A percentile compares a stretch with the other conserved stretches of the same genome.
These are phyloP conservation scores for Penicillium cataractarum DNA, from an alignment of 495 filamentous ascomycete genomes.

Conservation along the genomic window DNA sequence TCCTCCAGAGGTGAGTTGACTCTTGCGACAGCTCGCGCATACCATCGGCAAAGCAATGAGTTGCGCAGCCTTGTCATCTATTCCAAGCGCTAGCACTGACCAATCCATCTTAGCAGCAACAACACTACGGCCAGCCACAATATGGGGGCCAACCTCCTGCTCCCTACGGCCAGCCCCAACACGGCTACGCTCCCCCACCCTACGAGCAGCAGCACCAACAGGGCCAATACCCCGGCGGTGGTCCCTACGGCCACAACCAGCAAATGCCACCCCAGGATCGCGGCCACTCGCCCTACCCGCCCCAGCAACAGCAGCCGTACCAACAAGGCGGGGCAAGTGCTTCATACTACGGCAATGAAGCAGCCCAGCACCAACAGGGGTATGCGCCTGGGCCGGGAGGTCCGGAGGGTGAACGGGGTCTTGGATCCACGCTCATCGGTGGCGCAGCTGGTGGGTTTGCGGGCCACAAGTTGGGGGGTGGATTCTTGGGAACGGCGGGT, in stretches of 20 bases:
- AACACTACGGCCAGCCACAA: slow-evolving; percentile 28
- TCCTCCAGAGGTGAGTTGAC: slow-evolving; percentile 29
- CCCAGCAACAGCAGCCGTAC: slow-evolving; percentile 30
- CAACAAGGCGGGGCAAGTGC: slow-evolving; percentile 32
- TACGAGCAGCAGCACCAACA: slow-evolving; percentile 23
- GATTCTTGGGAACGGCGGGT: slow-evolving; percentile 43
- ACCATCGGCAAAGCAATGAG: not conserved
- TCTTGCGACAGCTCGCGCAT: not conserved
- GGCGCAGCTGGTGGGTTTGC: slow-evolving; percentile 47
- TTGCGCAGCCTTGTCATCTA: not conserved
- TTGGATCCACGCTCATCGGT: slow-evolving; percentile 48
- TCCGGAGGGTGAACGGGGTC: slow-evolving; percentile 43
- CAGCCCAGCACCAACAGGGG: slow-evolving; percentile 9
- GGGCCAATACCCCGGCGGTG: slow-evolving; percentile 23
- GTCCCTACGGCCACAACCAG: slow-evolving; percentile 19
- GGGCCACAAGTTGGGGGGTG: slow-evolving; percentile 48
- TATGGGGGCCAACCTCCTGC: slow-evolving; percentile 19
- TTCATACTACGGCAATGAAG: slow-evolving; percentile 12
- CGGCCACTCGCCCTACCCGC: slow-evolving; percentile 38
- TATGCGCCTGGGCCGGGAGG: slow-evolving; percentile 22
- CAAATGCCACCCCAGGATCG: slow-evolving; percentile 27
- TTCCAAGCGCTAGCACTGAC: not conserved
- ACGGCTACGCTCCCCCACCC: slow-evolving; percentile 22
- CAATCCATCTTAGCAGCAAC: no score
- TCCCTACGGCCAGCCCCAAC: slow-evolving; percentile 26